Conservation (phyloP, 495 filamentous ascomycete species). For the Hypomontagnella submonticulosa region DNA sequence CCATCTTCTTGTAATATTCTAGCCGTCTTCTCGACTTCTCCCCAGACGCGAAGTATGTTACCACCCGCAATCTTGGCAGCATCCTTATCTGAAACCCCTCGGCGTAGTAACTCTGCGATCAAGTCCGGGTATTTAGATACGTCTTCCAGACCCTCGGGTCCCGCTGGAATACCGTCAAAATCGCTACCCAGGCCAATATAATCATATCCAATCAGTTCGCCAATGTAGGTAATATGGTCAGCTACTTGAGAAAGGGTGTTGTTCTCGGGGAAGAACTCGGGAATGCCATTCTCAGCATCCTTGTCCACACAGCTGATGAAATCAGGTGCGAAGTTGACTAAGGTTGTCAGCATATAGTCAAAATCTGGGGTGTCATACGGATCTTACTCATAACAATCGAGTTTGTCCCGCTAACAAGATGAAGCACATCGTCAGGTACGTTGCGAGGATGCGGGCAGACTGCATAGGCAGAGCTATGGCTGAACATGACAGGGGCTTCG, state of each 20-base stretch:
- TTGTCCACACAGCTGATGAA: slow-evolving; percentile 77
- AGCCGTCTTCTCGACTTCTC: slow-evolving; percentile 73
- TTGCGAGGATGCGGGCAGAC: slow-evolving; percentile 78
- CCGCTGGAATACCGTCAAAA: slow-evolving; percentile 72
- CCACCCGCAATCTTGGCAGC: slow-evolving; percentile 74
- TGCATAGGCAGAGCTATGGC: slow-evolving; percentile 73
- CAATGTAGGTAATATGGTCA: slow-evolving; percentile 77
- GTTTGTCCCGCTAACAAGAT: slow-evolving; percentile 67
- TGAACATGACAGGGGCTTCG: slow-evolving; percentile 78
- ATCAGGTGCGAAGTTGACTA: slow-evolving; percentile 74
- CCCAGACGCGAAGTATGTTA: slow-evolving; percentile 82
- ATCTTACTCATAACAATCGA: slow-evolving; percentile 73
- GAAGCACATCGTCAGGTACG: slow-evolving; percentile 76
- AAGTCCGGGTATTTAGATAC: slow-evolving; percentile 86
- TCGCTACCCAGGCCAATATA: slow-evolving; percentile 81
- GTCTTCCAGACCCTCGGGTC: slow-evolving; percentile 75
- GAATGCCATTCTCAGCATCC: slow-evolving; percentile 67
- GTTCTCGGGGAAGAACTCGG: slow-evolving; percentile 68
- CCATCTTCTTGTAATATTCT: slow-evolving; percentile 68
- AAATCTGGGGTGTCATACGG: background rate
- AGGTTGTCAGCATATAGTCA: slow-evolving; percentile 21
- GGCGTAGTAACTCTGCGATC: slow-evolving; percentile 74
- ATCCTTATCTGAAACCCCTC: slow-evolving; percentile 75
- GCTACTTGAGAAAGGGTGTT: slow-evolving; percentile 83
- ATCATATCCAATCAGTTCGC: slow-evolving; percentile 73